These are phyloP conservation scores for Neofusicoccum sp. DNA, from an alignment of 2,329 filamentous ascomycete species.

Conservation along the genomic window DNA sequence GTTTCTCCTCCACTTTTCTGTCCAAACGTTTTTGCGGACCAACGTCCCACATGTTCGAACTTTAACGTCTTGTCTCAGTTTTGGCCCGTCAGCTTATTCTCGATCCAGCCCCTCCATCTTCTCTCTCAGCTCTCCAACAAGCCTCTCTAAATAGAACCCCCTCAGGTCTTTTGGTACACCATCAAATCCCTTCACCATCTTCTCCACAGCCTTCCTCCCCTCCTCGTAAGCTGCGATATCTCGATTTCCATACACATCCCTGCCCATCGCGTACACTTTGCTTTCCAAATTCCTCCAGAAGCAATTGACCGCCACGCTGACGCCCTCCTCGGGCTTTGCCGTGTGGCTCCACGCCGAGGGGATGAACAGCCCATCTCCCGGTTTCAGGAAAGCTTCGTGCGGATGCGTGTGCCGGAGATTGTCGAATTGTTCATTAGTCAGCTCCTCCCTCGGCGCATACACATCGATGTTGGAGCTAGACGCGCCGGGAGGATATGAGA, in stretches of 20 bases:
- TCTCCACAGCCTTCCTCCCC: slow-evolving; percentile 68
- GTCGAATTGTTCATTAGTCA: slow-evolving; percentile 19
- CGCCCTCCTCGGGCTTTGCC: slow-evolving; percentile 50
- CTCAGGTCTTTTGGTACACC: slow-evolving; percentile 64
- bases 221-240: slow-evolving; percentile 84
- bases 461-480: slow-evolving; percentile 78
- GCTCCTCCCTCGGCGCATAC: slow-evolving; percentile 45
- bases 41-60: too few species aligned
- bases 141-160: slow-evolving; percentile 71
- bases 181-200: slow-evolving; percentile 63
- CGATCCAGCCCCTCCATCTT: slow-evolving; percentile 24
- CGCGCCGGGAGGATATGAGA: slow-evolving; percentile 71
- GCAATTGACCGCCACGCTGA: slow-evolving; percentile 81
- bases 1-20: too few species aligned
- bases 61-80: not conserved
- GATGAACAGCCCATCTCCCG: slow-evolving; percentile 77
- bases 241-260: slow-evolving; percentile 84
- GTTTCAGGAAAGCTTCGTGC: slow-evolving; percentile 62
- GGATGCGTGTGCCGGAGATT: slow-evolving; percentile 50
- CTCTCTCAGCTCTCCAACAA: slow-evolving; percentile 65
- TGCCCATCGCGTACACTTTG: slow-evolving; percentile 65
- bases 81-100: not conserved
- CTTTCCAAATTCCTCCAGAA: slow-evolving; percentile 74
- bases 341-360: slow-evolving; percentile 85
- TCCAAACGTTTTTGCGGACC: too few species aligned